These are phyloP conservation scores for Lactarius akahatsu DNA, from an alignment of 768 basidiomycete genomes.

Conservation along the genomic window DNA sequence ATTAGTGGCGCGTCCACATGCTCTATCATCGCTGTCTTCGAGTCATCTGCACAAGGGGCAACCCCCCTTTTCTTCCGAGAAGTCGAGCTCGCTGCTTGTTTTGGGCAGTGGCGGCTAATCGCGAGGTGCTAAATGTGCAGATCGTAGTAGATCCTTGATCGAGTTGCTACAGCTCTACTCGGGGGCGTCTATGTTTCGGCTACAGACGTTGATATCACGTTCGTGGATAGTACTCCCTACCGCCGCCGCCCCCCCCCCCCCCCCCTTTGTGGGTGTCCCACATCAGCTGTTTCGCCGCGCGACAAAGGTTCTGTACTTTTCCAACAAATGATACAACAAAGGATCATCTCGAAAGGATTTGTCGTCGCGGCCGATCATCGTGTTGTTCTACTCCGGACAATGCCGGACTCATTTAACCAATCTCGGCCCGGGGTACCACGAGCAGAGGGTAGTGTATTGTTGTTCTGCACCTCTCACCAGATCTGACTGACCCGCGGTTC, in stretches of 20 bases:
- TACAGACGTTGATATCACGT: not conserved
- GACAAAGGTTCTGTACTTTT: not conserved
- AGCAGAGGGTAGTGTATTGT: not conserved
- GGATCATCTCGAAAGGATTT: not conserved
- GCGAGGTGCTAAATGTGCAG: not conserved
- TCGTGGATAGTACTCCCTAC: not conserved
- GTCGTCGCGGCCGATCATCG: slow-evolving; percentile 9
- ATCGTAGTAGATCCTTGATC: slow-evolving; percentile 4
- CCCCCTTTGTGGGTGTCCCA: not conserved
- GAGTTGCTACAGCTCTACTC: not conserved
- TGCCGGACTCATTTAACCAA: slow-evolving; percentile 3
- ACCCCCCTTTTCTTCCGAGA: not conserved
- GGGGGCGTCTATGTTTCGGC: not conserved
- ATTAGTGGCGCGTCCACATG: not conserved
- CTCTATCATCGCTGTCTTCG: slow-evolving; percentile 1
- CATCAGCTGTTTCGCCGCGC: not conserved
- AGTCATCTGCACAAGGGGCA: not conserved
- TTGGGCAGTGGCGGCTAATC: not conserved
- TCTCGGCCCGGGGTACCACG: not conserved
- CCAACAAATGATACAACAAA: not conserved
- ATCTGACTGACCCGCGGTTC: not conserved
- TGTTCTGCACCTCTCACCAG: not conserved
- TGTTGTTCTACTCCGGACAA: slow-evolving; percentile 8
- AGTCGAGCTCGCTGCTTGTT: not conserved
- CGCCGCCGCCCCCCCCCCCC: not conserved